Conservation (phyloP, 2,329 filamentous ascomycete species). For the Botrytis cinerea region DNA sequence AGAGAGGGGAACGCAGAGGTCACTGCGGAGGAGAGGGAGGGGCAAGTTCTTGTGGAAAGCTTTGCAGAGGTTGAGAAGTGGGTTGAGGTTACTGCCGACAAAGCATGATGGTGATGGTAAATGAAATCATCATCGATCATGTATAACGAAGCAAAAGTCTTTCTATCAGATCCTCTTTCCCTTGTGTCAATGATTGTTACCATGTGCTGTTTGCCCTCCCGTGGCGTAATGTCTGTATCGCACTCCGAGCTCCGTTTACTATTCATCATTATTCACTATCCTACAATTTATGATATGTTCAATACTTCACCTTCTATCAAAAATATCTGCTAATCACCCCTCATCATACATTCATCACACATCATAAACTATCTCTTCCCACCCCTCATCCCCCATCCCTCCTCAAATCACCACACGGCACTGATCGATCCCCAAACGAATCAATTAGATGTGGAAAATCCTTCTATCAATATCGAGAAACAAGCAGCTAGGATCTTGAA, state of each 20-base stretch:
- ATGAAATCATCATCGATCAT: not conserved
- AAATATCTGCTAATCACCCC: not conserved
- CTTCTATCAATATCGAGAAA: not conserved
- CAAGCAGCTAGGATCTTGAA: not conserved
- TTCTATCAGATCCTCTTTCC: not conserved
- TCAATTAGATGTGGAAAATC: not conserved
- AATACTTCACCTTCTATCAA: not conserved
- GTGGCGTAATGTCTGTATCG: not conserved
- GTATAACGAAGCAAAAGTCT: not conserved
- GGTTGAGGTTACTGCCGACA: not conserved
- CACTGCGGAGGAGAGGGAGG: conserved; percentile 48
- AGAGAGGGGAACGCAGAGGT: conserved; percentile 72
- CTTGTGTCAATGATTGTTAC: not conserved
- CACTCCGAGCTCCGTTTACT: not conserved
- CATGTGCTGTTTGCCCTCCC: not conserved
- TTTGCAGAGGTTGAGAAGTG: conserved; percentile 33
- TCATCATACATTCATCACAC: not conserved
- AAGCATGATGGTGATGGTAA: not conserved
- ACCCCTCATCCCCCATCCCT: too few relatives aligned
- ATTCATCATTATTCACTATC: not conserved
- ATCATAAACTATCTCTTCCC: not conserved
- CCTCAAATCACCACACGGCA: not conserved
- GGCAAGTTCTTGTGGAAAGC: conserved; percentile 34
- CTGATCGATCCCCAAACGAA: not conserved
- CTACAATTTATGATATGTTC: not conserved